Evolutionary conservation across 1,284 basidiomycete genomes (phyloP).

Genomic region (Apiotrichum laibachii): DNA sequence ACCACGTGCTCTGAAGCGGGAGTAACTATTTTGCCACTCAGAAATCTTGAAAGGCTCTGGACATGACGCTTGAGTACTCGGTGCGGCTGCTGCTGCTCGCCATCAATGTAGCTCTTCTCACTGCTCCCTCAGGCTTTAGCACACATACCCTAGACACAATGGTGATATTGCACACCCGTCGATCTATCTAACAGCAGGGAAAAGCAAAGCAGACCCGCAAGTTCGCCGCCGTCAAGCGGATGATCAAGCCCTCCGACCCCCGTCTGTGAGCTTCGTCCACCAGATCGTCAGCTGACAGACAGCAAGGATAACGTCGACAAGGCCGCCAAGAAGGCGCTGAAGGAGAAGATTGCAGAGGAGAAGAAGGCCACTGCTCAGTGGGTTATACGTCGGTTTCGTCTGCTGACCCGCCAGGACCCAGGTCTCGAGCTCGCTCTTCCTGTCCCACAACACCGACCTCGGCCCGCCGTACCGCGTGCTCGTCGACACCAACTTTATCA

Average conservation of each 20-base stretch:
- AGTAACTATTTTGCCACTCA: conserved; percentile 11
- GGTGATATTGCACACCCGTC: not conserved
- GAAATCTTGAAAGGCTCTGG: conserved; percentile 12
- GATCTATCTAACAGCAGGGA: conserved; percentile 58
- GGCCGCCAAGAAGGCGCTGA: conserved; percentile 52
- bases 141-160: not conserved
- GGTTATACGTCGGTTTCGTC: conserved; percentile 4
- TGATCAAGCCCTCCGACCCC: conserved; percentile 92
- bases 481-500: conserved; percentile 99
- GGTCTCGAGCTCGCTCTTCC: conserved; percentile 62
- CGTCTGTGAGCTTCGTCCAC: conserved; percentile 65
- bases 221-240: conserved; percentile 90
- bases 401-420: conserved; percentile 23
- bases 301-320: conserved; percentile 57
- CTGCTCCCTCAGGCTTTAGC: not conserved
- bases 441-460: conserved; percentile 92
- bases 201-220: conserved; percentile 93
- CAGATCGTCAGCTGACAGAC: conserved; percentile 11
- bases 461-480: conserved; percentile 96
- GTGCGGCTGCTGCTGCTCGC: not conserved
- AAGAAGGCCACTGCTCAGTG: conserved; percentile 40
- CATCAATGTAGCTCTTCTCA: not conserved
- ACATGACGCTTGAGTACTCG: not conserved
- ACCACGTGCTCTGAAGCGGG: not conserved
- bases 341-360: conserved; percentile 51